A percentile compares a stretch with the other conserved stretches of the same genome.
Evolutionary conservation across 805 yeast species (phyloP).

Genomic region (Cyberlindnera samutprakarnensis): DNA sequence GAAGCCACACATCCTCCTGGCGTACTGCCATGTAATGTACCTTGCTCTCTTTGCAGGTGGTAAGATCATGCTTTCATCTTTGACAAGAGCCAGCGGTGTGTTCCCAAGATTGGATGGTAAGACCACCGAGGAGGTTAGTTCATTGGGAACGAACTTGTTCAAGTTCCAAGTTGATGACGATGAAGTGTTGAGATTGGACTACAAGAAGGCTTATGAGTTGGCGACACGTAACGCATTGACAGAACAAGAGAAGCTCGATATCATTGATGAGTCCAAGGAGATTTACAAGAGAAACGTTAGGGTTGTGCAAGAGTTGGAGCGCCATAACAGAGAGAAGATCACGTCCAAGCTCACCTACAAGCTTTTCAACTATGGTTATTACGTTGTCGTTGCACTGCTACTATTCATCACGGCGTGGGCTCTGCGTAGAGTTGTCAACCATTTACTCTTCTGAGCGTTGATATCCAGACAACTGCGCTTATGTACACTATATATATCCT

Average conservation of each 20-base stretch:
- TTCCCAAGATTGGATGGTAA: conserved; percentile 70
- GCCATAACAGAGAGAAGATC: conserved; percentile 52
- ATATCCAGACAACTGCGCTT: too few species aligned
- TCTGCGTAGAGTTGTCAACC: conserved; percentile 26
- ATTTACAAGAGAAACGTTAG: conserved; percentile 56
- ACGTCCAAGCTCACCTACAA: conserved; percentile 48
- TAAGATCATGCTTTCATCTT: conserved; percentile 56
- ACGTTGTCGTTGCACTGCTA: conserved; percentile 29
- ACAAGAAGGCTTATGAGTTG: conserved; percentile 72
- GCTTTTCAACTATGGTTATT: conserved; percentile 44
- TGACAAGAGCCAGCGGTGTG: conserved; percentile 59
- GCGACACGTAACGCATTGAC: conserved; percentile 64
- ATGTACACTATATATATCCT: too few species aligned
- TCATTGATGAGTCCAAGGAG: conserved; percentile 59
- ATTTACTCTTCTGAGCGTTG: conserved; percentile 5
- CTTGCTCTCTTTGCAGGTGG: conserved; percentile 87
- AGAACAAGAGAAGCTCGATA: conserved; percentile 62
- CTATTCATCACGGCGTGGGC: conserved; percentile 27
- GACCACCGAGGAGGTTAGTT: conserved; percentile 53
- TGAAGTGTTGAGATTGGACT: conserved; percentile 52
- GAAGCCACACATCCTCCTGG: conserved; percentile 65
- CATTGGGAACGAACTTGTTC: conserved; percentile 63
- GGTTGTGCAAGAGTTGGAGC: conserved; percentile 61
- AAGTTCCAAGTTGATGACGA: conserved; percentile 64
- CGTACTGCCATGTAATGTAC: conserved; percentile 81